Base-by-base conservation (phyloP, 345 rosid species). In the Moricandia moricandioides region DNA sequence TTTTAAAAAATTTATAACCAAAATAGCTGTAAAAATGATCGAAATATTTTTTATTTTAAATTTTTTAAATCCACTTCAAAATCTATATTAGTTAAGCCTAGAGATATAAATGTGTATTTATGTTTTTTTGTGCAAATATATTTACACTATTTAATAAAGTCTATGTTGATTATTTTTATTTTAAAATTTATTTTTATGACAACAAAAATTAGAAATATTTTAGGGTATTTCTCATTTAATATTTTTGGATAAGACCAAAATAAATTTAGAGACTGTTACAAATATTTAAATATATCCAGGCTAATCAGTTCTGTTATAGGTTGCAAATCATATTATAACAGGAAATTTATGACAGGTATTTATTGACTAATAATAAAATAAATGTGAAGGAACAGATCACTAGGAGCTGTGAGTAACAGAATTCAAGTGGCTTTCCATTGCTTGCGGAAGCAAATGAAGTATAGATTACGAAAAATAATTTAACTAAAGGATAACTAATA, bases 391-490 rank as follows among this genome's bases (percentile, higher is more conserved):
- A 65, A 72, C 77, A 78, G 77, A 72, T 78, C 81, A 73, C 66
- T 72, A 40, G 65, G 69, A 67, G 78, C 78, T 60, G 74, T 61
- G 57, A 66, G 58, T 67, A 31, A 67, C 74, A 62, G 78, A 78
- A 52, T 51, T 54, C 70, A 78, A 78, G 81, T 78, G 81, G 77
- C 62, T 77, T 72, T 72, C 78, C 81, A 49, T 78, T 60, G 74
- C 81, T 72, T 78, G 73, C 81, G 81, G 78, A 72, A 67, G 55
- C 54, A 54, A 67, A 78, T 78, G 65, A 73, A 67, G 78, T 78
- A 45, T 21, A 78, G 56, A 67, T 61, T 73, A 78, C 81, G 76
- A 33, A 18, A 43, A 18, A 37, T 12, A 18, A 10, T 39, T 52
- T 24, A 35, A n/a, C 24, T 43, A 43, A 43, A 13, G 1, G 9